These are phyloP conservation scores for Scutellaria galericulata DNA, from an alignment of 257 asterid genomes.

Conservation along the genomic window DNA sequence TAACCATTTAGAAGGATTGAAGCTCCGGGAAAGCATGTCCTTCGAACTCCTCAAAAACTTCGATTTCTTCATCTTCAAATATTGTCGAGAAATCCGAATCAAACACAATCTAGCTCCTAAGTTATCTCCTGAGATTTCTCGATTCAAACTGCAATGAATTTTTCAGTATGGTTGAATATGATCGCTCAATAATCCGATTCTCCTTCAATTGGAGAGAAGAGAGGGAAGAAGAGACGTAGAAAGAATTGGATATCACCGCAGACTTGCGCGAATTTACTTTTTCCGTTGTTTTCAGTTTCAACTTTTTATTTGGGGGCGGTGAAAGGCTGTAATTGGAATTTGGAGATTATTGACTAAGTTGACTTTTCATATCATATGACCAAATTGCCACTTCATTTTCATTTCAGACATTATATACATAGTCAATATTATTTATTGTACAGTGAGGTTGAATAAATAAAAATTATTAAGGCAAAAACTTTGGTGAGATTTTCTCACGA, in stretches of 20 bases:
- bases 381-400: conserved; percentile 16
- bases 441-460: too few species aligned
- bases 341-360: conserved; percentile 27
- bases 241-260: conserved; percentile 9
- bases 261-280: conserved; percentile 11
- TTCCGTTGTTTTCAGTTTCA: conserved; percentile 10
- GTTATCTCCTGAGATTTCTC: neutral
- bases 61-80: conserved; percentile 67
- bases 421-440: neutral
- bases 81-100: conserved; percentile 19
- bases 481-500: too few species aligned
- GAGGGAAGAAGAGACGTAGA: neutral
- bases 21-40: conserved; percentile 72
- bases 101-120: neutral
- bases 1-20: conserved; percentile 88
- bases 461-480: too few species aligned
- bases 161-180: neutral
- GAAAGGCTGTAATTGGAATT: conserved; percentile 4
- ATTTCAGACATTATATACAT: neutral
- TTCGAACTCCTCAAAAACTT: conserved; percentile 67
- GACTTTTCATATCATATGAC: conserved; percentile 15
- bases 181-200: neutral
- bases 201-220: neutral
- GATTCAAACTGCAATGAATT: neutral
- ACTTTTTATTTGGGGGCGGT: conserved; percentile 12